Base-by-base conservation (phyloP, 768 basidiomycete species). In the Tricholoma matsutake region DNA sequence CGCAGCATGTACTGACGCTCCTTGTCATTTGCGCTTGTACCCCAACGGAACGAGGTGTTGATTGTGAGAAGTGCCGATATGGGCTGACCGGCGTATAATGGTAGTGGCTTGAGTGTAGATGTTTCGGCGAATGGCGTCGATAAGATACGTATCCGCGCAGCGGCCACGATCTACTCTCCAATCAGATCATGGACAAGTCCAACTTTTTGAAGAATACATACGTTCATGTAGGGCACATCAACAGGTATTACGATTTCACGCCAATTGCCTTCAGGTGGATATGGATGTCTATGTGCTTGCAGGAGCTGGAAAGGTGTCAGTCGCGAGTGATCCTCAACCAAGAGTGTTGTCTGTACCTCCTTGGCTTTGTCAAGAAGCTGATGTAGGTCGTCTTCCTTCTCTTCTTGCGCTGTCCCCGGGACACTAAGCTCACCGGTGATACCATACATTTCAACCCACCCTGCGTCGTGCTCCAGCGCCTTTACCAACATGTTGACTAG, bases 11-110 rank as follows among this genome's bases (percentile, higher is more conserved):
- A 89, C 57, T 72, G 73, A 20, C 71, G 74, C 29, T 71, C 65
- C 53, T 74, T 69, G 68, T 81, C 74, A 32, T 72, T 71, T 60
- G 79, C 72, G 64, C 67, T 76, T 6, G 81, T 77, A 32, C 87
- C 82, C 94, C 94, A 96, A 63, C 88, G 86, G 68, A 92, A 88
- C 3, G 88, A 87, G 0, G 89, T 91, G 35, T 77, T 78, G 28
- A 98, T 84, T 1, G 77, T 79, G 34, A 97, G 73, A 10, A 77
- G 78, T 1, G 87, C 86, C 16, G 84, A 77, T n/a, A 96, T 82
- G 0, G 94, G 91, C 66, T 96, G 92, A 0, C 96, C 96, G 22
- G 95, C 94, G 67, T 92, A 95, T 65, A 91, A 75, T 2, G 82
- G 78, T 4, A 74, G 69, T 13, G 71, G 58, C 47, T 72, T 69